phyloP scores from a whole-genome alignment of 306 rosid genomes.

The Trichosanthes cucumerina region DNA sequence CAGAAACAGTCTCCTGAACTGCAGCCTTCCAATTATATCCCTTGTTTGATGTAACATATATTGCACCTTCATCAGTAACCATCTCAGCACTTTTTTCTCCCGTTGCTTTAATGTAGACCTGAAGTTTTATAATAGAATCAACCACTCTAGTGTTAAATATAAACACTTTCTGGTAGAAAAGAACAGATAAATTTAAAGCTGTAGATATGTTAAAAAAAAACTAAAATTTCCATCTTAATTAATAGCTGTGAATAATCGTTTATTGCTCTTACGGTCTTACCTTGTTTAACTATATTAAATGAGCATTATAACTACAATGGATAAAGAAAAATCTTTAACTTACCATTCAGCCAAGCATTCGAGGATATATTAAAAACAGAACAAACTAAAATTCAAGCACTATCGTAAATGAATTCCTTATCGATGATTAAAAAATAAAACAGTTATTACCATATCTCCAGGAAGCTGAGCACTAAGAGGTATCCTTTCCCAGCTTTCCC shows the following conservation, averaged over 20 bases:
- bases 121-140: slow-evolving; percentile 15
- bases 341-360: background rate
- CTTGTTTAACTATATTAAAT: background rate
- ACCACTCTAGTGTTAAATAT: background rate
- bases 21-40: slow-evolving; percentile 98
- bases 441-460: slow-evolving; percentile 65
- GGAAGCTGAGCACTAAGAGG: slow-evolving; percentile 89
- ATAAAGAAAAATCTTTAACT: background rate
- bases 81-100: slow-evolving; percentile 90
- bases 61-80: slow-evolving; percentile 97
- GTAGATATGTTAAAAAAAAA: background rate
- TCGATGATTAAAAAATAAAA: background rate
- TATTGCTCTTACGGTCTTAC: background rate
- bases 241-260: background rate
- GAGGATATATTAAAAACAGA: background rate
- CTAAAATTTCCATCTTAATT: background rate
- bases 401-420: background rate
- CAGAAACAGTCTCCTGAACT: slow-evolving; percentile 93
- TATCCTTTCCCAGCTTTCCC: slow-evolving; percentile 83
- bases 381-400: background rate
- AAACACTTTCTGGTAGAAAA: background rate
- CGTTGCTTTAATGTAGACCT: slow-evolving; percentile 93
- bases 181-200: background rate
- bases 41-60: slow-evolving; percentile 79
- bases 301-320: background rate